phyloP scores from a whole-genome alignment of 2,329 filamentous ascomycete species.

The Rutstroemia sp. region DNA sequence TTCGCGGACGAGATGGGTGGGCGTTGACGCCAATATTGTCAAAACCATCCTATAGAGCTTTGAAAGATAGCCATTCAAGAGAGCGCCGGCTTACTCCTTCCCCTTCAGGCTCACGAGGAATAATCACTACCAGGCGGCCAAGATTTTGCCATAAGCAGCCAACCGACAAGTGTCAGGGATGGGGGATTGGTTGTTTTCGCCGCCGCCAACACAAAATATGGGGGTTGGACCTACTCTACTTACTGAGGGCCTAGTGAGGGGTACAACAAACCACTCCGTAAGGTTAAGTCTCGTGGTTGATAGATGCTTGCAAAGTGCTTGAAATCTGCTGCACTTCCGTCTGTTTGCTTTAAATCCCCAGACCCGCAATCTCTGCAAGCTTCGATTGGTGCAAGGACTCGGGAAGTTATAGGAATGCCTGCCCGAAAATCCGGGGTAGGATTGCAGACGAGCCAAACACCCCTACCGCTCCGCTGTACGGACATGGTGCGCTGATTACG shows the following conservation, averaged over 20 bases:
- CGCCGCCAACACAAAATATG: too few species aligned
- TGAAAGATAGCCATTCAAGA: too few species aligned
- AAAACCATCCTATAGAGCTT: too few species aligned
- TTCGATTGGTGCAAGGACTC: background rate
- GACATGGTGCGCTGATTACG: background rate
- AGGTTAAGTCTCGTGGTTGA: background rate
- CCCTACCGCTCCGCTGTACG: background rate
- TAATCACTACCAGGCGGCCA: too few species aligned
- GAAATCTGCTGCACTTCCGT: background rate
- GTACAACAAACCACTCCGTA: background rate
- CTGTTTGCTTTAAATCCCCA: background rate
- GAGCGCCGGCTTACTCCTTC: too few species aligned
- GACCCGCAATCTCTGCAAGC: background rate
- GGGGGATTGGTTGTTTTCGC: background rate
- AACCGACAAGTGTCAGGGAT: background rate
- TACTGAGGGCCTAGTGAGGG: too few species aligned
- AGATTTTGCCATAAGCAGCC: background rate
- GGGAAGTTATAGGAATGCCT: background rate
- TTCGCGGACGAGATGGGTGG: too few species aligned
- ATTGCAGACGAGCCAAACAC: background rate
- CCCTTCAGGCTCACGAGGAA: too few species aligned
- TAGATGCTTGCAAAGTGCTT: background rate
- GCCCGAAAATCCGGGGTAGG: conserved; percentile 8
- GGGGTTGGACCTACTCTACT: too few species aligned
- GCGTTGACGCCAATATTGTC: too few species aligned